Evolutionary conservation across 495 filamentous ascomycete genomes (phyloP).

Genomic region (Daldinia caldariorum): DNA sequence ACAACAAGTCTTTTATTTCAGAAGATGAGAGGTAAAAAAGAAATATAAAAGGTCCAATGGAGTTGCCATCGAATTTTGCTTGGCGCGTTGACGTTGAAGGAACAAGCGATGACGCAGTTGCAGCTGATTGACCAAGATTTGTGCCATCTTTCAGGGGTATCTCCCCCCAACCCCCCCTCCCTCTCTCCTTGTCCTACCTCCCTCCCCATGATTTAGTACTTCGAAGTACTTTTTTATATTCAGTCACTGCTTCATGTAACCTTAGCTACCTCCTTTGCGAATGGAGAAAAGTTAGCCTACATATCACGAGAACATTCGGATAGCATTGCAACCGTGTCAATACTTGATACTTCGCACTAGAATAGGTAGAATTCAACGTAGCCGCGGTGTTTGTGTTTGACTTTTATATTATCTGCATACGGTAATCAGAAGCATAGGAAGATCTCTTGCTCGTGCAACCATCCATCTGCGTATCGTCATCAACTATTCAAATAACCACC

Average conservation of each 20-base stretch:
- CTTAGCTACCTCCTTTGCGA: too few relatives aligned
- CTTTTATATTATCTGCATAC: constrained; percentile 24
- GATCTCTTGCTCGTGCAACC: constrained; percentile 25
- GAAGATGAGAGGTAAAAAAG: not conserved
- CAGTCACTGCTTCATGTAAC: too few relatives aligned
- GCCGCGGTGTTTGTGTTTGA: constrained; percentile 6
- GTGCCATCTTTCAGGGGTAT: constrained; percentile 25
- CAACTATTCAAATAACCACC: constrained; percentile 14
- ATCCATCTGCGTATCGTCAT: constrained; percentile 8
- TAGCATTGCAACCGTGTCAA: not conserved
- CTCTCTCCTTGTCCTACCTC: constrained; percentile 8
- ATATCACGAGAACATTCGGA: not conserved
- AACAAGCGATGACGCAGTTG: constrained; percentile 43
- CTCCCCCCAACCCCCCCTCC: not conserved
- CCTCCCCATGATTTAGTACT: not conserved
- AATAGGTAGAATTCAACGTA: not conserved
- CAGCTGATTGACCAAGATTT: constrained; percentile 28
- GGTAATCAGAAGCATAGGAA: constrained; percentile 20
- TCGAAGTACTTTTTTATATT: not conserved
- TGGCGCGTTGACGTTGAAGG: constrained; percentile 23
- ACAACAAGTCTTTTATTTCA: not conserved
- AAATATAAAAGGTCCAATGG: constrained; percentile 3
- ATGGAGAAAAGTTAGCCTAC: too few relatives aligned
- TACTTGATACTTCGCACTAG: not conserved
- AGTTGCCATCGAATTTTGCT: constrained; percentile 16